Evolutionary conservation across 1,284 basidiomycete genomes (phyloP), one percentile per base, ranked within the genome.

Genomic region (Naganishia cerealis): DNA sequence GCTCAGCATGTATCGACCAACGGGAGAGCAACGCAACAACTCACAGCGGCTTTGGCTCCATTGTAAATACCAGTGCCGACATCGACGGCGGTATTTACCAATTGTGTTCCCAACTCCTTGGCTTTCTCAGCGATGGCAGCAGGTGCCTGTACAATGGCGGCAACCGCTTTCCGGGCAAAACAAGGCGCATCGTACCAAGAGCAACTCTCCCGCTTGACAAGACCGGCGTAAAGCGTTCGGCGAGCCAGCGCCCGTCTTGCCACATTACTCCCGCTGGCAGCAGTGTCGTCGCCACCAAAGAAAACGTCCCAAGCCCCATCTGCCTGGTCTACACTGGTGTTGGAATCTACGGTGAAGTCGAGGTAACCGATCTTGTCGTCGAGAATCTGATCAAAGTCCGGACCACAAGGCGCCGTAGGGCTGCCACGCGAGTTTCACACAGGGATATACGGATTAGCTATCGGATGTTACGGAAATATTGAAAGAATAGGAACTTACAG

Each of bases 331-430:
- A 39, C 40, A 29, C 24, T 18, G 10, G 39, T 48, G 57, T 59
- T 29, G 5, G 13, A 9, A 40, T 59, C 57, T 13, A 29, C 40
- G 8, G 39, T 48, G 29, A 59, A 59, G 29, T 59, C 57, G 15
- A 59, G 43, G 57, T 21, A 59, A 6, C 57, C 57, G 40, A 59
- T 42, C 40, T 43, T 43, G 43, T 16, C 57, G 21, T 59, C 57
- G n/a, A 59, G 57, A 15, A 48, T 39, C 3, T 8, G 8, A 21
- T 59, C 57, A 48, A 59, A 59, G 43, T 59, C 57, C 3, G 57
- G 57, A 26, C 57, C 57, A 29, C 57, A 59, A 8, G 57, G 57
- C n/a, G 57, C 57, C 16, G 57, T 59, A 8, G 57, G 40, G 16
- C 54, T 56, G 24, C 7, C 10, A 33, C 3, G 38, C 13, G 29